Evolutionary conservation across 345 rosid species (phyloP).

Genomic region (Kandelia obovata): DNA sequence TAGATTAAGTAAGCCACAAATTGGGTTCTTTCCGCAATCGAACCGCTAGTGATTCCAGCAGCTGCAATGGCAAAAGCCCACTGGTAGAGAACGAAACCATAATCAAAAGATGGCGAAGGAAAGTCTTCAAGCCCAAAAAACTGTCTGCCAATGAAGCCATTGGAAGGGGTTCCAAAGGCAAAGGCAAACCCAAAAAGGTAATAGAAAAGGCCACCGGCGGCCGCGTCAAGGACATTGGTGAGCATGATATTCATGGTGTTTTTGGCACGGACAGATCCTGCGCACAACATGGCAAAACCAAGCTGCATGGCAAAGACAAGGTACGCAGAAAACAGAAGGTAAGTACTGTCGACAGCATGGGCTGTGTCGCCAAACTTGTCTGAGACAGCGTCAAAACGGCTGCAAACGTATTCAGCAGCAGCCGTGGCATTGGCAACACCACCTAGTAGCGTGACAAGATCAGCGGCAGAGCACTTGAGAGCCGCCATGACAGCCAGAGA

Average conservation of each 20-base stretch:
- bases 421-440: constrained; percentile 4
- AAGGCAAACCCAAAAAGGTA: constrained; percentile 38
- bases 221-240: constrained; percentile 43
- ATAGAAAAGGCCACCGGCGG: constrained; percentile 39
- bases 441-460: not conserved
- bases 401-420: constrained; percentile 12
- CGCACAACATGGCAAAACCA: constrained; percentile 47
- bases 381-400: constrained; percentile 4
- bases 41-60: constrained; percentile 49
- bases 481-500: not conserved
- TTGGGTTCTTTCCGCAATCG: constrained; percentile 27
- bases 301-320: constrained; percentile 28
- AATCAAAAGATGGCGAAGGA: constrained; percentile 26
- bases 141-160: constrained; percentile 36
- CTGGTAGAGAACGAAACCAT: constrained; percentile 32
- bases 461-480: constrained; percentile 2
- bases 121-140: constrained; percentile 27
- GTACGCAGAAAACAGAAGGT: constrained; percentile 44
- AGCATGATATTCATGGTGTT: constrained; percentile 34
- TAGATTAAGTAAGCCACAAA: constrained; percentile 17
- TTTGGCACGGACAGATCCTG: constrained; percentile 42
- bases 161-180: constrained; percentile 40
- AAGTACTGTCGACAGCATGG: constrained; percentile 34
- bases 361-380: constrained; percentile 5
- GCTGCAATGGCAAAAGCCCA: constrained; percentile 51